Percentiles rank a stretch among this genome's conserved stretches.
Conservation (phyloP, 345 rosid genomes). For the Corymbia maculata region DNA sequence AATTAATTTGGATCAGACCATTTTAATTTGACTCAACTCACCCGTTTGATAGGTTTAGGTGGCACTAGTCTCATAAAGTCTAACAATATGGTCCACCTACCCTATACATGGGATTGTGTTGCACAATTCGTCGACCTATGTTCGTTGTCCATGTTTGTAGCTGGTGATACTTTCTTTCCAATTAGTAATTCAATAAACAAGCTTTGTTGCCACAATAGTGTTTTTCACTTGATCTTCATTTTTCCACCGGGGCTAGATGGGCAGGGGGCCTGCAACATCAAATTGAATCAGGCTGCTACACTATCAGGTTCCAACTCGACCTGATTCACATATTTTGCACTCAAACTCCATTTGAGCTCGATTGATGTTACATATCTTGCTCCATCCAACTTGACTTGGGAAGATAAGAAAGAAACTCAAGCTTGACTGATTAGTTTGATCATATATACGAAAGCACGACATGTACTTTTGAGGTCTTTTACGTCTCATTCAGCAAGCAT, state of each 20-base stretch:
- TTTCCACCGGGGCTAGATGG: not conserved
- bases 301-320: fast-evolving
- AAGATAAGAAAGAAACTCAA: not conserved
- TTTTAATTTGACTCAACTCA: no score
- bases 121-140: not conserved
- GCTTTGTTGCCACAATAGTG: not conserved
- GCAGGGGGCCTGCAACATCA: not conserved
- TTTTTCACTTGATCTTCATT: not conserved
- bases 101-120: not conserved
- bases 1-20: no score
- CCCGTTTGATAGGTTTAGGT: no score
- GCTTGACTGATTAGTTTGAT: not conserved
- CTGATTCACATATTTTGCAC: not conserved
- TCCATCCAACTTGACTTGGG: fast-evolving
- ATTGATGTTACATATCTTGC: not conserved
- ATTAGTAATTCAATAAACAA: no score
- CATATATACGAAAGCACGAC: not conserved
- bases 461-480: not conserved
- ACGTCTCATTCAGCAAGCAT: not conserved
- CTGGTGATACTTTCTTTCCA: not conserved
- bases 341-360: not conserved
- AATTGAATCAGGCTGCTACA: no score
- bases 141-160: not conserved
- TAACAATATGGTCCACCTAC: no score
- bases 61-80: no score